Base-by-base conservation (phyloP, 192 early-diverging fungal genomes). In the Podila horticola region DNA sequence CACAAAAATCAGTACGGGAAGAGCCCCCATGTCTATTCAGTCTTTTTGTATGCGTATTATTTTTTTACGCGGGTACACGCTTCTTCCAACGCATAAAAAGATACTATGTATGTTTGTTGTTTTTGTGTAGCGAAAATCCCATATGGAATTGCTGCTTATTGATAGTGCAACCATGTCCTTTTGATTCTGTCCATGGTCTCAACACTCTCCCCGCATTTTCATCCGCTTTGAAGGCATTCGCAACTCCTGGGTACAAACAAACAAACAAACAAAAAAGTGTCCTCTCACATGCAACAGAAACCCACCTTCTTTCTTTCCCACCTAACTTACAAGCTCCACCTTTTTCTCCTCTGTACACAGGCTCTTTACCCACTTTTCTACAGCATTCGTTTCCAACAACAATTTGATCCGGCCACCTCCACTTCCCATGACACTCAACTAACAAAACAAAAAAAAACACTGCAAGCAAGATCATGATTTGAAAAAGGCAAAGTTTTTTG, bases 91-190 rank as follows among this genome's bases (percentile, higher is more conserved):
- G 36, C 36, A 38, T 45, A 45, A 13, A 45, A 45, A 13, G 38
- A 45, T 17, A 17, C 11, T 0, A 15, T 45, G 13, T 3, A 36
- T 45, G 15, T 45, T 34, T 45, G 38, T 41, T 41, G 38, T 2
- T 41, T 34, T 2, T 45, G 41, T 45, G 41, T 1, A 45, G 41
- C 41, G 15, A 45, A 15, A 41, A 13, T 0, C 9, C 26, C 61
- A 11, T 22, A n/a, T 12, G 34, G 34, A 55, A 55, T 63, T 64
- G 19, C 26, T 51, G 71, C 64, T 66, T 73, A 66, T 33, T 66
- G 71, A 66, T 73, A 11, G 41, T 73, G 71, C 26, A 20, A 66
- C 41, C 41, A 17, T 45, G 15, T 41, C 41, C 34, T 36, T 45
- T 17, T 45, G 13, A 17, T 13, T 45, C 41, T 45, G 15, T 45